Evolutionary conservation across 345 rosid species (phyloP), one percentile per base, ranked within the genome.

Genomic region (Melastoma malabathricum): DNA sequence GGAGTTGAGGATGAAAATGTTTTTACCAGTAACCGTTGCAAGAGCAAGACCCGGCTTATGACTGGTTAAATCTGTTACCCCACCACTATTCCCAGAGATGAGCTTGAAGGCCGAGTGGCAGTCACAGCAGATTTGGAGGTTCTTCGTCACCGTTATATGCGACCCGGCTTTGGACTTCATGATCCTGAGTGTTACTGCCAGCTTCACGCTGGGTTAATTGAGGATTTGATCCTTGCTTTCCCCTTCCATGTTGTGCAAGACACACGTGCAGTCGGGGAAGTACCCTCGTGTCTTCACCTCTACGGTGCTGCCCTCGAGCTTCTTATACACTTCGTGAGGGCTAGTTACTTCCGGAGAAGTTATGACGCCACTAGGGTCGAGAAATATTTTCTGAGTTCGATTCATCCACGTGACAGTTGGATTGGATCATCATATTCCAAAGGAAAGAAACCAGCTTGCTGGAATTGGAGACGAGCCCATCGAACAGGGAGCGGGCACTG

Each of bases 41-140:
- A 46, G 94, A 79, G 56, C 94, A 82, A 45, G 63, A 55, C 18
- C 94, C 89, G 15, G 72, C 83, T 65, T 74, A 56, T 64, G 82
- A 85, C 51, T 77, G 94, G 61, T 85, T 87, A 66, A 85, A 85
- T 44, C 89, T 70, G 64, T 77, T 85, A 44, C 84, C 86, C 75
- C 7, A 79, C 89, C 31, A 79, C 79, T 44, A 85, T 82, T 47
- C 62, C 68, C 73, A 2, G 94, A 82, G 63, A 85, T 75, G 53
- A 69, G 72, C 60, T 85, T 85, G 7, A 88, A 77, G 50, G 68
- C 82, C 0, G 70, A 61, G 56, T 82, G 94, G 61, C 89, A 84
- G 62, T 84, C 94, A 56, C 77, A 63, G 69, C 89, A 84, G 59
- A 84, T 78, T 15, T 86, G 73, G 25, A 82, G 86, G 66, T 82